These are phyloP conservation scores for Aspergillus sp. DNA, from an alignment of 2,329 filamentous ascomycete genomes.

Conservation along the genomic window DNA sequence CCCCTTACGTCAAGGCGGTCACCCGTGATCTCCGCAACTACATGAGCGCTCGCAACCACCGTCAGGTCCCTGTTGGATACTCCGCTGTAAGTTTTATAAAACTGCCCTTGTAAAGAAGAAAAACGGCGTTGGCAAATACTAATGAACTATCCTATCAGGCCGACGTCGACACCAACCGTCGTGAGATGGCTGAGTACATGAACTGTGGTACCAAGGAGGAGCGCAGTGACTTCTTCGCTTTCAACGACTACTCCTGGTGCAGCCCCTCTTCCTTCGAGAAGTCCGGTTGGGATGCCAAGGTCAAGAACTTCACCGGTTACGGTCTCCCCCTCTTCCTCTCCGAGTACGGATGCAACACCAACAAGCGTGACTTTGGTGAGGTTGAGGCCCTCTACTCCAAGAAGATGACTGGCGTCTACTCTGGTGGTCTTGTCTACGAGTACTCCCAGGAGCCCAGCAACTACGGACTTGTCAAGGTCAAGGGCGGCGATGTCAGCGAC, in stretches of 20 bases:
- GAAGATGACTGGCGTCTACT: constrained; percentile 88
- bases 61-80: constrained; percentile 73
- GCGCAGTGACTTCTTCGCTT: constrained; percentile 83
- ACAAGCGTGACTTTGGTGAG: constrained; percentile 79
- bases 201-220: constrained; percentile 85
- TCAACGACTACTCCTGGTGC: constrained; percentile 81
- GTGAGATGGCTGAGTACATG: constrained; percentile 86
- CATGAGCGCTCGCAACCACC: constrained; percentile 61
- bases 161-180: constrained; percentile 80
- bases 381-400: constrained; percentile 73
- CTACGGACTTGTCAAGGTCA: constrained; percentile 75
- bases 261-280: constrained; percentile 73
- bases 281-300: constrained; percentile 85
- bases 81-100: constrained; percentile 44
- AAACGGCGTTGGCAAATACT: background rate
- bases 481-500: constrained; percentile 56
- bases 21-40: constrained; percentile 76
- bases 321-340: constrained; percentile 91
- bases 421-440: constrained; percentile 93
- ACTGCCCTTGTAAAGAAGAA: too few species aligned
- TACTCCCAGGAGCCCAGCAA: constrained; percentile 82
- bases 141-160: constrained; percentile 45
- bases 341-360: constrained; percentile 87
- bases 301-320: constrained; percentile 82
- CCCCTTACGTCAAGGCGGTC: constrained; percentile 75